These are phyloP conservation scores for Ormosia emarginata DNA, from an alignment of 306 rosid species.

Conservation along the genomic window DNA sequence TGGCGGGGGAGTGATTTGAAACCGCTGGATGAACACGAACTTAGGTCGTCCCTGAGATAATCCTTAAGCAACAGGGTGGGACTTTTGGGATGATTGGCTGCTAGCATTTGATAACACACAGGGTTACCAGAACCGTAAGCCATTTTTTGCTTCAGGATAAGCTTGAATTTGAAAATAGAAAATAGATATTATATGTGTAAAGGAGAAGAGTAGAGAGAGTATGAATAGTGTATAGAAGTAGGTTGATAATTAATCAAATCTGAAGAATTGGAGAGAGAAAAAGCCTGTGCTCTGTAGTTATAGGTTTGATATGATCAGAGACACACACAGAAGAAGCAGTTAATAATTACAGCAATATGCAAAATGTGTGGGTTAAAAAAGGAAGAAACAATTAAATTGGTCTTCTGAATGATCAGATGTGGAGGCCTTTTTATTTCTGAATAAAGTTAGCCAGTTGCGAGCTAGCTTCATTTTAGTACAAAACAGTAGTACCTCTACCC, in stretches of 20 bases:
- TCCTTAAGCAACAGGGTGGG: constrained; percentile 49
- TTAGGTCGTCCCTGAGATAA: constrained; percentile 49
- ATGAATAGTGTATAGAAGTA: neutral
- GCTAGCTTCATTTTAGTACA: neutral
- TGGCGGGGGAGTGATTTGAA: constrained; percentile 61
- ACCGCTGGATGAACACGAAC: constrained; percentile 68
- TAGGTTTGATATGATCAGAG: neutral
- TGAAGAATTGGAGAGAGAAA: neutral
- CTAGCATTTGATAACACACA: neutral
- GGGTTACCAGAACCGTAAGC: neutral
- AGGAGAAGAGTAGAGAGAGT: neutral
- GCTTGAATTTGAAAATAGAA: neutral
- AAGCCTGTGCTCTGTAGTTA: neutral
- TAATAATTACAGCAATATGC: neutral
- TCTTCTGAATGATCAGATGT: neutral
- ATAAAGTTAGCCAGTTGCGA: constrained; percentile 16
- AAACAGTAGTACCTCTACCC: neutral
- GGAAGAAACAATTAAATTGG: constrained; percentile 7
- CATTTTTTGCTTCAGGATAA: constrained; percentile 3
- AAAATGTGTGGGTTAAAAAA: neutral
- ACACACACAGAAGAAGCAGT: neutral
- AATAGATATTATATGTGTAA: neutral
- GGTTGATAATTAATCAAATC: neutral
- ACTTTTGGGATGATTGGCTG: neutral
- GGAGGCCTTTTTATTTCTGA: neutral